Evolutionary conservation across 805 yeast genomes (phyloP), one percentile per base, ranked within the genome.

Genomic region (Saturnispora quitensis): DNA sequence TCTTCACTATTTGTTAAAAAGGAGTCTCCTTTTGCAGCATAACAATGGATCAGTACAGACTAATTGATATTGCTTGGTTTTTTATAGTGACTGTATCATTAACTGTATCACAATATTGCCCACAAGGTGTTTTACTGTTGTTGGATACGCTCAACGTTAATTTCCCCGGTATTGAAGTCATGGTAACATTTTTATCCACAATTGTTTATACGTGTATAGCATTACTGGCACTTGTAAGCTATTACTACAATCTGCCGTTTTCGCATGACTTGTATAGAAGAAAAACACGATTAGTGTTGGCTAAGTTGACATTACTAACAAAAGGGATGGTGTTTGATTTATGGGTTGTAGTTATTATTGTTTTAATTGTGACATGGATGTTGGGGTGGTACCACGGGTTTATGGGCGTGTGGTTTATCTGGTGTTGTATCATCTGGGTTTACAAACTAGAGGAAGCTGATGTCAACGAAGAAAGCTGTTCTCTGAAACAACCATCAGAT

Each of bases 401-500:
- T 8, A 8, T 48, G 33, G 46, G 45, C 5, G 47, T 38, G 17
- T 50, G 56, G 28, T 22, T 52, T 9, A 35, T 51, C n/a, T 55
- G 59, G 56, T 42, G 36, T 22, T 40, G 46, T 24, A 43, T 51
- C 2, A 36, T 56, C 4, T 56, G 59, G 58, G 22, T 55, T 5
- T 55, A 55, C 27, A 51, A 53, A 22, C 33, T 56, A n/a, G 28
- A 55, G n/a, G 53, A 48, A 6, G 20, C 47, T 8, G 44, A 40
- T 24, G 25, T 24, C 13, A 8, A 8, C 13, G 31, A 24, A 40
- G 10, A 22, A 13, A 17, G 6, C 9, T 12, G n/a, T 13, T 40
- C 34, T n/a, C 35, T 8, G 34, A 3, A 24, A 10, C 34, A 31
- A 10, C 9, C 34, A 31, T 5, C 34, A 31, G 4, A 31, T 13